A percentile compares a stretch with the other conserved stretches of the same genome.
These are phyloP conservation scores for Paecilomyces formosus DNA, from an alignment of 2,329 filamentous ascomycete genomes.

Conservation along the genomic window DNA sequence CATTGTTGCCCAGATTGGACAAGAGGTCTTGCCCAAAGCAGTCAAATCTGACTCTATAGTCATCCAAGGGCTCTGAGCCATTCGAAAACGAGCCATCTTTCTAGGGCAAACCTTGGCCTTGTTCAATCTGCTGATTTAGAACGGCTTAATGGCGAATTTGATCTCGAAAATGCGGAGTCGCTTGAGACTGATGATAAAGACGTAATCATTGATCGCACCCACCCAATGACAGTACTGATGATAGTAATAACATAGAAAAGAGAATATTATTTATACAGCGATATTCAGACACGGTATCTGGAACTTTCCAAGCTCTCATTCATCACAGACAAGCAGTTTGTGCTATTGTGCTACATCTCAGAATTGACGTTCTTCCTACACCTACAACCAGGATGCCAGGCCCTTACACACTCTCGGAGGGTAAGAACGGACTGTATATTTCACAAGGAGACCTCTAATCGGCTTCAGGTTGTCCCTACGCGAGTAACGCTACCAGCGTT, in stretches of 20 bases:
- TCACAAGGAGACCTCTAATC: background rate
- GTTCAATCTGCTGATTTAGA: background rate
- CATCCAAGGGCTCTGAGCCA: background rate
- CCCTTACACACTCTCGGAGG: background rate
- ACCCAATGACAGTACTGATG: background rate
- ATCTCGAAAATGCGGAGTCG: background rate
- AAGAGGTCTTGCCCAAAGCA: background rate
- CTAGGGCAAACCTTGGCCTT: background rate
- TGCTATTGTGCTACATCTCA: background rate
- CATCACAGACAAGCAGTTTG: background rate
- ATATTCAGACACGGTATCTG: background rate
- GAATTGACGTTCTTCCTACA: background rate
- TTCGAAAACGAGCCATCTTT: background rate
- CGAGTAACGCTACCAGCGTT: background rate
- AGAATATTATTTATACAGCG: background rate
- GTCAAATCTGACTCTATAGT: background rate
- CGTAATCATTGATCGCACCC: background rate
- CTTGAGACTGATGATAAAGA: background rate
- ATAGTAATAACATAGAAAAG: background rate
- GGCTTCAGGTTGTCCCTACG: too few species aligned
- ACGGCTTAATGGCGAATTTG: background rate
- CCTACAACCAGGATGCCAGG: background rate
- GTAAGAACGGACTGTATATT: background rate
- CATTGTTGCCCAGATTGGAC: background rate
- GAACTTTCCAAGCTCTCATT: background rate